These are phyloP conservation scores for Tilletia indica DNA, from an alignment of 1,284 basidiomycete genomes.

Conservation along the genomic window DNA sequence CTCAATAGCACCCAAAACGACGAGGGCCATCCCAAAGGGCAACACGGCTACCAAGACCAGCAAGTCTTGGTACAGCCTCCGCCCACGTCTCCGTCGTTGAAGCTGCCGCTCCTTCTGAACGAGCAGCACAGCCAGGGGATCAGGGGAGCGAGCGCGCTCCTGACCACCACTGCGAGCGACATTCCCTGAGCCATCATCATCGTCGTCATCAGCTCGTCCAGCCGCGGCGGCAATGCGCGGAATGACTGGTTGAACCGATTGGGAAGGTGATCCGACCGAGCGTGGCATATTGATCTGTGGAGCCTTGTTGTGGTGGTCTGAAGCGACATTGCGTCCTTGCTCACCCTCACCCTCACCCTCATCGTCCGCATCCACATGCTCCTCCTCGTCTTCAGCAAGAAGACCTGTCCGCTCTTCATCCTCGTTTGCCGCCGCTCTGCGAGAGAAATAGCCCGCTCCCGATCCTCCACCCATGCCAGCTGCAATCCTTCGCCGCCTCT, in stretches of 20 bases:
- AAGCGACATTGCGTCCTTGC: neutral
- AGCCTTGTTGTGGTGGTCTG: neutral
- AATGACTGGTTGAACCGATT: neutral
- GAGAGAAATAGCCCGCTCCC: neutral
- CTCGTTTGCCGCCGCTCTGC: neutral
- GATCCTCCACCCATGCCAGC: conserved; percentile 3
- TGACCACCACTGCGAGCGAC: conserved; percentile 22
- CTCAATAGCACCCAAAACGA: conserved; percentile 27
- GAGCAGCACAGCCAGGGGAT: conserved; percentile 46
- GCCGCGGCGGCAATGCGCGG: neutral
- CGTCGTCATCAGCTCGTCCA: conserved; percentile 10
- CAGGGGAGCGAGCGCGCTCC: conserved; percentile 27
- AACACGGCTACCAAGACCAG: conserved; percentile 25
- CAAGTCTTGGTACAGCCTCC: conserved; percentile 35
- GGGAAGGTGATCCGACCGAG: neutral
- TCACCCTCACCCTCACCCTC: neutral
- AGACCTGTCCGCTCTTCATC: conserved; percentile 29
- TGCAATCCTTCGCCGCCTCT: conserved; percentile 27
- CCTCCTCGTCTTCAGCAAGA: conserved; percentile 20
- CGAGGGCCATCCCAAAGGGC: conserved; percentile 26
- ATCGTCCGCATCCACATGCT: conserved; percentile 8
- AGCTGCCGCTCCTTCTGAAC: conserved; percentile 50
- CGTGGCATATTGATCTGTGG: neutral
- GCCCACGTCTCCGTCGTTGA: conserved; percentile 39
- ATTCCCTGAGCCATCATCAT: conserved; percentile 35